Percentiles rank a stretch among this genome's conserved stretches.
Evolutionary conservation across 192 early-diverging fungal genomes (phyloP).

Genomic region (Backusella tarrabulga): DNA sequence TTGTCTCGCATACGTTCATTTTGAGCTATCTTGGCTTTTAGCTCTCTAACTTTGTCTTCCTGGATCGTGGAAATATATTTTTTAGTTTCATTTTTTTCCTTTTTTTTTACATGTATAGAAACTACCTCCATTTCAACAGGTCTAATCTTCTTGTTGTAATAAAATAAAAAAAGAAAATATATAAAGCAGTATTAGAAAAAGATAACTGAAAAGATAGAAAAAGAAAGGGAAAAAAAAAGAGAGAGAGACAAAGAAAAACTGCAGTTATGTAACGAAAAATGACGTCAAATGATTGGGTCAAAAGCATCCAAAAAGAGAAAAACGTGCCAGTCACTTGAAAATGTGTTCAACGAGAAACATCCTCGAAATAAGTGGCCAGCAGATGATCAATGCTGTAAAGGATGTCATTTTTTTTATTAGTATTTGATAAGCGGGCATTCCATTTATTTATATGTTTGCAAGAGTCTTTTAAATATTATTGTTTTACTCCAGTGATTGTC

Average conservation of each 20-base stretch:
- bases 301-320: not conserved
- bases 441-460: too few species aligned
- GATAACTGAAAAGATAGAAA: too few species aligned
- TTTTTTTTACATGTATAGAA: not conserved
- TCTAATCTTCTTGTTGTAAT: too few species aligned
- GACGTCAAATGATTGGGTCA: not conserved
- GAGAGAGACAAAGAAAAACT: not conserved
- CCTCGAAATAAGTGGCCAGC: too few species aligned
- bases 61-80: not conserved
- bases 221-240: too few species aligned
- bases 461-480: too few species aligned
- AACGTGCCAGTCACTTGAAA: not conserved
- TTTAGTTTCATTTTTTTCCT: not conserved
- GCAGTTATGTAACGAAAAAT: not conserved
- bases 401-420: not conserved
- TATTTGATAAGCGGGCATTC: not conserved
- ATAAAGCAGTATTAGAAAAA: too few species aligned
- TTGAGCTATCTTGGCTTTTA: constrained; percentile 41
- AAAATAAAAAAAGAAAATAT: too few species aligned
- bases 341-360: not conserved
- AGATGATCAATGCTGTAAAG: not conserved
- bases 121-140: too few species aligned
- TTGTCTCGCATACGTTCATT: constrained; percentile 40
- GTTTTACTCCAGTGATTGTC: too few species aligned
- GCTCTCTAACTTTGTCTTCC: constrained; percentile 31